Base-by-base conservation (phyloP, 805 yeast species). In the Candida orba region DNA sequence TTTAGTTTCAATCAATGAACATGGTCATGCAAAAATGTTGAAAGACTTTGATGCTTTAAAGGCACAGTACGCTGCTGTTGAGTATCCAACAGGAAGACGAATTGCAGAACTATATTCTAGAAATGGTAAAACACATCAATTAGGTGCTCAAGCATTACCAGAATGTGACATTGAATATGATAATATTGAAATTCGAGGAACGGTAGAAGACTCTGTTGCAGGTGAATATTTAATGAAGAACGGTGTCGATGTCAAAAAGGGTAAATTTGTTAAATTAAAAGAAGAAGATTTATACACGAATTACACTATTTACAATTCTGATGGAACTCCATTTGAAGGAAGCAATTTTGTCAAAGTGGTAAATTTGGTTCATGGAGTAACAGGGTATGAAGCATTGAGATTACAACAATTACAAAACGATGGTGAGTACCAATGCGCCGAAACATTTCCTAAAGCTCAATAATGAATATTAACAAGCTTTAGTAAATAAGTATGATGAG, bases 31-130 rank as follows among this genome's bases (percentile, higher is more conserved):
- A 38, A 62, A 73, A 22, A 64, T 76, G 34, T 65, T 73, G 42
- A 54, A 65, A 1, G 98, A 90, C 65, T 91, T 57, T 60, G 56
- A 61, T 39, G 75, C 73, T 53, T 69, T 84, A 44, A 67, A 70
- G 50, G 50, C 59, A 3, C 79, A 75, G 52, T 73, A 72, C 44
- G 56, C 65, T 8, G 53, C 65, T 10, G 60, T 71, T 27, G 57
- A 56, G 22, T 41, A 55, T 15, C 65, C 66, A 20, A 54, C 64
- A 10, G 60, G 60, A 8, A 44, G 50, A 38, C 46, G 50, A 33
- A 48, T 57, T 40, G 52, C 60, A 3, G 56, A 52, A 1, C 37
- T 58, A 10, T 51, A 59, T 36, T 46, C 45, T 15, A 51, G 50
- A 40, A 53, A 51, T 34, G 55, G 56, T 8, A 51, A 51, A 30